These are phyloP conservation scores for Cryptococcus sp. DNA, from an alignment of 1,284 basidiomycete genomes.

Conservation along the genomic window DNA sequence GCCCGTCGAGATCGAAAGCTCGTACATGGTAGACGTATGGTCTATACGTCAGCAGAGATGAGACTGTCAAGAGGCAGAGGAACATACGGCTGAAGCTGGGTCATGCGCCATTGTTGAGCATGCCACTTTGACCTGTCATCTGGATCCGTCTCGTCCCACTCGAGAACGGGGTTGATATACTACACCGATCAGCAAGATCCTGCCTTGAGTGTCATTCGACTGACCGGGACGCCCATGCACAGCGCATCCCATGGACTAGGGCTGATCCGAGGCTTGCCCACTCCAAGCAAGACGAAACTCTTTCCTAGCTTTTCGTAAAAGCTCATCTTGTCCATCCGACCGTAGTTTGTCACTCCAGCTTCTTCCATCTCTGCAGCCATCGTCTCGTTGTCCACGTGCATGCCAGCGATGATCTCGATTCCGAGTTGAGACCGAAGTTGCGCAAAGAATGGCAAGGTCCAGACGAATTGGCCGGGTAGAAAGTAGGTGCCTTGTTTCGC, in stretches of 20 bases:
- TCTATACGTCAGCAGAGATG: conserved; percentile 11
- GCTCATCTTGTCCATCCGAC: conserved; percentile 28
- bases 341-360: conserved; percentile 22
- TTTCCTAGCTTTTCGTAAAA: conserved; percentile 21
- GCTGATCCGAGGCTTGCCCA: conserved; percentile 30
- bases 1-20: conserved; percentile 25
- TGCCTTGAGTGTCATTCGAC: not conserved
- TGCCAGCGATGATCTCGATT: conserved; percentile 23
- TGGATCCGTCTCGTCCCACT: conserved; percentile 42
- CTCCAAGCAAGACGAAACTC: conserved; percentile 30
- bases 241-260: conserved; percentile 37
- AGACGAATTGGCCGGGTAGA: conserved; percentile 18
- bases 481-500: conserved; percentile 43
- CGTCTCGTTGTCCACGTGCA: conserved; percentile 23
- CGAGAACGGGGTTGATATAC: conserved; percentile 48
- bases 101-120: conserved; percentile 44
- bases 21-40: conserved; percentile 48
- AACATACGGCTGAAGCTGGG: conserved; percentile 32
- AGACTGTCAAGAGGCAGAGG: not conserved
- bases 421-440: conserved; percentile 14
- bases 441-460: conserved; percentile 22
- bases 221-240: conserved; percentile 35
- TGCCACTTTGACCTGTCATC: conserved; percentile 38
- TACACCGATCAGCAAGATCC: conserved; percentile 10
- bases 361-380: conserved; percentile 9